These are phyloP conservation scores for Rubroshorea leprosula DNA, from an alignment of 345 rosid species.

Conservation along the genomic window DNA sequence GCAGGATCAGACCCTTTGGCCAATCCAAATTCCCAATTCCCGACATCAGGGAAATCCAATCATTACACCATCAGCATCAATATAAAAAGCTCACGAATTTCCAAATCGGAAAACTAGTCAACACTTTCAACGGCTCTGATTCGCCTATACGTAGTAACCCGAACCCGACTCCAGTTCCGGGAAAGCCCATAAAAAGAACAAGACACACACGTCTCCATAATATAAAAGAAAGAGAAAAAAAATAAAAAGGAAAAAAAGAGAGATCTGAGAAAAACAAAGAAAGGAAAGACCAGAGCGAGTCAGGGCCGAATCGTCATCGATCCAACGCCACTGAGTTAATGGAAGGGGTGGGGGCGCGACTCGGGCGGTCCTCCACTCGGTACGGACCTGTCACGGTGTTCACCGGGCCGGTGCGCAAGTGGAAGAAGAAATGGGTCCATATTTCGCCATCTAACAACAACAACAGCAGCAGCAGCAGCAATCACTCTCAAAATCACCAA, in stretches of 20 bases:
- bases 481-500: constrained; percentile 18
- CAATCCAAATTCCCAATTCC: too few species aligned
- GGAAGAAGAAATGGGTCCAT: constrained; percentile 98
- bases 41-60: too few species aligned
- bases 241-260: neutral
- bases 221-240: too few species aligned
- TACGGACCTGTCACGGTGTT: constrained; percentile 95
- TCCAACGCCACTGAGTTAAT: constrained; percentile 26
- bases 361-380: constrained; percentile 94
- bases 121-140: constrained; percentile 10
- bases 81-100: neutral
- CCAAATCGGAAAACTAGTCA: neutral
- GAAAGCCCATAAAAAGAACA: too few species aligned
- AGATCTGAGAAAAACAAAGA: constrained; percentile 1
- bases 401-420: constrained; percentile 90
- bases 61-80: neutral
- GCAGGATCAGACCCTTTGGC: neutral
- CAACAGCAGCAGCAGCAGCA: constrained; percentile 29
- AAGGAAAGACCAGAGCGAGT: constrained; percentile 8
- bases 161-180: too few species aligned
- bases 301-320: constrained; percentile 18
- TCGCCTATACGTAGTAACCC: neutral
- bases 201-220: neutral
- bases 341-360: constrained; percentile 98
- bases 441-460: constrained; percentile 46